Percentiles rank a stretch among this genome's conserved stretches.
Evolutionary conservation across 208 protist genomes (phyloP).

Genomic region (Phytomonas francai): DNA sequence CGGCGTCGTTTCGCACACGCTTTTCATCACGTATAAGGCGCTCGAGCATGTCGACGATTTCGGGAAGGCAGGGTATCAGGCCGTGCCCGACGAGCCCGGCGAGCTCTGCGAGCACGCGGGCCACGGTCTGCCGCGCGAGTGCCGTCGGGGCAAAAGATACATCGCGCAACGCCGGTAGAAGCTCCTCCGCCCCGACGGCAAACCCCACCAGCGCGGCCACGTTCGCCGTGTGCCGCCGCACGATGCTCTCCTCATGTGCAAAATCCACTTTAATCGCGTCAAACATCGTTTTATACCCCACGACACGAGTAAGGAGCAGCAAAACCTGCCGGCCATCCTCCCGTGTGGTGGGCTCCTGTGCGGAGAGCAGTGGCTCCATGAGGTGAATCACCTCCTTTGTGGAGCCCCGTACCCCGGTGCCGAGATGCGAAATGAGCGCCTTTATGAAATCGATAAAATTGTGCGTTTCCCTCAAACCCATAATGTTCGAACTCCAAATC

Average conservation of each 20-base stretch:
- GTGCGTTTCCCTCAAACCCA: slow-evolving; percentile 98
- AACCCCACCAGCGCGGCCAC: slow-evolving; percentile 96
- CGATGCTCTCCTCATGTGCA: slow-evolving; percentile 95
- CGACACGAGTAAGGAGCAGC: slow-evolving; percentile 97
- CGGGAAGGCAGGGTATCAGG: slow-evolving; percentile 93
- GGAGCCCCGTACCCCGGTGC: slow-evolving; percentile 94
- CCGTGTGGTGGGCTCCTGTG: slow-evolving; percentile 96
- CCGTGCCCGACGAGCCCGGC: slow-evolving; percentile 96
- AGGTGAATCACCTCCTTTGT: slow-evolving; percentile 98
- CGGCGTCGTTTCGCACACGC: slow-evolving; percentile 95
- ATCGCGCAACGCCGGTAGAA: slow-evolving; percentile 96
- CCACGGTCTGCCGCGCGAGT: slow-evolving; percentile 95
- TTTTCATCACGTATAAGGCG: slow-evolving; percentile 93
- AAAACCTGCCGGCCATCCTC: slow-evolving; percentile 99
- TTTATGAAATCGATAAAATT: slow-evolving; percentile 98
- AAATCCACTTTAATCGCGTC: slow-evolving; percentile 97
- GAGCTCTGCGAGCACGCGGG: slow-evolving; percentile 97
- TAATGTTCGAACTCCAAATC: slow-evolving; percentile 94
- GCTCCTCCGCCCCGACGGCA: slow-evolving; percentile 92
- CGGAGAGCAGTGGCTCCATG: slow-evolving; percentile 98
- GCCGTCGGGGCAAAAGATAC: slow-evolving; percentile 96
- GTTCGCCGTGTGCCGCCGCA: slow-evolving; percentile 97
- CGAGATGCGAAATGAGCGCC: slow-evolving; percentile 96
- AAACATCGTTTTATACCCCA: slow-evolving; percentile 97
- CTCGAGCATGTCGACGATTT: slow-evolving; percentile 95